Percentiles rank a stretch among this genome's conserved stretches.
Conservation (phyloP, 331 rosid species). For the Ulmus americana region DNA sequence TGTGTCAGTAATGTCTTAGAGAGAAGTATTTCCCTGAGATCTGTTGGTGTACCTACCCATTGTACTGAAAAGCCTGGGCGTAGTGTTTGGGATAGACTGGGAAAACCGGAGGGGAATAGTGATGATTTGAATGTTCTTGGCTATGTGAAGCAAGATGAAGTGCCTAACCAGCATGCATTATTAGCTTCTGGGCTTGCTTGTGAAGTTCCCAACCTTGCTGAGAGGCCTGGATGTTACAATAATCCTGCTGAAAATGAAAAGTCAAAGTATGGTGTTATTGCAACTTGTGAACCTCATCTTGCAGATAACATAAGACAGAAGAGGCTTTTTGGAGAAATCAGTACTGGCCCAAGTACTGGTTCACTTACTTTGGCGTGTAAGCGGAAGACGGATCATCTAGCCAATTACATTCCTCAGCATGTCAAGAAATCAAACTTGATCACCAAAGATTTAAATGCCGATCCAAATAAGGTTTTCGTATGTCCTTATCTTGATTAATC, state of each 20-base stretch:
- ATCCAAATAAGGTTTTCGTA: slow-evolving; percentile 10
- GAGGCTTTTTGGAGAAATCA: slow-evolving; percentile 27
- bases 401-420: slow-evolving; percentile 10
- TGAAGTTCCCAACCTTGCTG: slow-evolving; percentile 7
- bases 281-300: slow-evolving; percentile 9
- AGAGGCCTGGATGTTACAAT: neutral
- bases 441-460: slow-evolving; percentile 4
- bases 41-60: neutral
- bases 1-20: slow-evolving; percentile 4
- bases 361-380: slow-evolving; percentile 14
- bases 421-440: slow-evolving; percentile 17
- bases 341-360: slow-evolving; percentile 5
- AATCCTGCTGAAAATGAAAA: slow-evolving; percentile 3
- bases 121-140: slow-evolving; percentile 2
- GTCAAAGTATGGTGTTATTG: slow-evolving; percentile 1
- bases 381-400: slow-evolving; percentile 1
- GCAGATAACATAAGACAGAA: slow-evolving; percentile 15
- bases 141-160: slow-evolving; percentile 4
- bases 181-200: neutral
- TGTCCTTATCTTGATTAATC: slow-evolving; percentile 5
- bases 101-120: slow-evolving; percentile 16
- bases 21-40: slow-evolving; percentile 6
- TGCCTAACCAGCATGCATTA: neutral
- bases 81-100: slow-evolving; percentile 34
- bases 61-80: slow-evolving; percentile 1